These are phyloP conservation scores for Stylonectria norvegica DNA, from an alignment of 2,329 filamentous ascomycete species.

Conservation along the genomic window DNA sequence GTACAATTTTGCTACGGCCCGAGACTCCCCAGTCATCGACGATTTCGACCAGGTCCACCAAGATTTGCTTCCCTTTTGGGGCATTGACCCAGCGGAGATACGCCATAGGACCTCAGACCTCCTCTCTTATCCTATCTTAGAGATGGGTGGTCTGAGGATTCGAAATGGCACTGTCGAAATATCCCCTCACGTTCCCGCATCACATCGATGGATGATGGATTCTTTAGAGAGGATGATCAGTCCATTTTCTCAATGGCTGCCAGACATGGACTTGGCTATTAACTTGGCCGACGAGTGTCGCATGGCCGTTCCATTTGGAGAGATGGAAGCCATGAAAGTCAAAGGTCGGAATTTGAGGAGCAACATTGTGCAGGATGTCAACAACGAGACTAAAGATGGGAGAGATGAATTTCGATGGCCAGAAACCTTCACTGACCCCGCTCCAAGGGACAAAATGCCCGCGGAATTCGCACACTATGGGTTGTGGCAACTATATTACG, in stretches of 20 bases:
- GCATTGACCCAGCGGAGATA: slow-evolving; percentile 61
- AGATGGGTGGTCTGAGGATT: slow-evolving; percentile 50
- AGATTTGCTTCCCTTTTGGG: slow-evolving; percentile 75
- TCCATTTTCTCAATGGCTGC: slow-evolving; percentile 64
- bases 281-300: slow-evolving; percentile 67
- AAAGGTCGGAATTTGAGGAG: slow-evolving; percentile 37
- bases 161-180: slow-evolving; percentile 55
- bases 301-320: slow-evolving; percentile 55
- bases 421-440: slow-evolving; percentile 10
- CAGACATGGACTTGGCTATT: slow-evolving; percentile 76
- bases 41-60: slow-evolving; percentile 73
- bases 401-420: slow-evolving; percentile 14
- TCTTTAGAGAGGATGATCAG: slow-evolving; percentile 60
- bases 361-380: not conserved
- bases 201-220: slow-evolving; percentile 36
- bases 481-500: slow-evolving; percentile 31
- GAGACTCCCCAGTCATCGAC: slow-evolving; percentile 65
- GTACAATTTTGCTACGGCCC: slow-evolving; percentile 67
- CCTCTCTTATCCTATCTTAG: slow-evolving; percentile 31
- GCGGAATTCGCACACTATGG: not conserved
- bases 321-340: slow-evolving; percentile 56
- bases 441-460: slow-evolving; percentile 1
- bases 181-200: slow-evolving; percentile 30
- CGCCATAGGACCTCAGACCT: slow-evolving; percentile 47
- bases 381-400: slow-evolving; percentile 1